Conservation (phyloP, 192 early-diverging fungal species). For the Coemansia sp. region DNA sequence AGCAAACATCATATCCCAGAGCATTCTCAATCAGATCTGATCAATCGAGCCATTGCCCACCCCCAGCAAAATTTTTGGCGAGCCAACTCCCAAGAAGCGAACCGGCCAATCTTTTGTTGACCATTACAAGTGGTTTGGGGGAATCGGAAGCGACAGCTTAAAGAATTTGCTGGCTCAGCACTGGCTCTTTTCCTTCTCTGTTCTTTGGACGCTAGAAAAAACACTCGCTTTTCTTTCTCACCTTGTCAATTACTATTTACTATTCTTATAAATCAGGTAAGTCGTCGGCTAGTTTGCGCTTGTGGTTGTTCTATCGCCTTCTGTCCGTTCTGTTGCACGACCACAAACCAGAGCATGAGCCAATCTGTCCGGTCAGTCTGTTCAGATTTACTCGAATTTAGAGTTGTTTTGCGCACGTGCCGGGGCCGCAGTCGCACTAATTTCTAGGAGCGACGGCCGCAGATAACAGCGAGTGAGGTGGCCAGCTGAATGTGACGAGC, state of each 20-base stretch:
- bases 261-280: constrained; percentile 11
- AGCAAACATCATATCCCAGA: too few relatives aligned
- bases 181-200: constrained; percentile 8
- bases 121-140: constrained; percentile 10
- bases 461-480: background rate
- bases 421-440: background rate
- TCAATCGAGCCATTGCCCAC: background rate
- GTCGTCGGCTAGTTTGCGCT: background rate
- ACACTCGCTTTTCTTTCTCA: constrained; percentile 1
- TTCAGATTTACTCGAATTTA: background rate
- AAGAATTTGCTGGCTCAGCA: constrained; percentile 6
- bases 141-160: constrained; percentile 11
- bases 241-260: constrained; percentile 10
- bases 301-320: background rate
- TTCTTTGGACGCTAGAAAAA: constrained; percentile 12
- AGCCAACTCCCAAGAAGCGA: constrained; percentile 6
- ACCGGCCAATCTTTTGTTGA: constrained; percentile 7
- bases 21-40: constrained; percentile 4
- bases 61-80: constrained; percentile 13
- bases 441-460: background rate
- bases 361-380: background rate
- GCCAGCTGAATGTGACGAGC: background rate
- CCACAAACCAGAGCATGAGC: background rate
- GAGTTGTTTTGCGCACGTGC: background rate
- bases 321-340: background rate